Evolutionary conservation across 176 grass and related monocot genomes (phyloP), one percentile per base, ranked within the genome.

Genomic region (Carex pumila): DNA sequence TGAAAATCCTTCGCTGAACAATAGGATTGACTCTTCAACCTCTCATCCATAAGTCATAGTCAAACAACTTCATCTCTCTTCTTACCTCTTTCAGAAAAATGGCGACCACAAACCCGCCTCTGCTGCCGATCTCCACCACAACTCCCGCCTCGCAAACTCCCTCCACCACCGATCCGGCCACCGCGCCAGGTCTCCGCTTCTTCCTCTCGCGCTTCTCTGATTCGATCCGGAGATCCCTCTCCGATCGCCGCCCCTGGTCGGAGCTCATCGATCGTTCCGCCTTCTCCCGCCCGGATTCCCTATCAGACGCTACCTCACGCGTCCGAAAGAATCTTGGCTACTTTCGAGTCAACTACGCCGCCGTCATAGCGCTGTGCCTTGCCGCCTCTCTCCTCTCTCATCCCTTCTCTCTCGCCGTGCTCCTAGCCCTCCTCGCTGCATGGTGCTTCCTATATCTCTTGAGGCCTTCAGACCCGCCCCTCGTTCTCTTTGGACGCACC

Each of bases 281-380:
- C 57, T 92, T 99, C 79, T 89, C 93, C 70, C 84, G 90, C 5
- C 90, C 90, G 3, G 91, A 94, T 12, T 92, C 91, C n/a, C 65
- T 99, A 77, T 84, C 96, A 32, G 93, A 99, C 69, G 93, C 93
- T 83, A 80, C 93, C 65, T 93, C 93, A 5, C 86, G 96, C 64
- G 86, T 99, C 72, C 91, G 91, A 63, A 94, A 92, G 83, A 99
- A 99, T 83, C 78, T 95, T 11, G 75, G 79, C 58, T 99, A 99
- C 83, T 99, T 99, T 85, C 93, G 96, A 79, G 88, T 99, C 80
- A 95, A 99, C 91, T 99, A 99, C 88, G 88, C 93, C 77, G 87
- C 96, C 75, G 56, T 99, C 29, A 86, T 95, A 63, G 91, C 91
- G 41, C 49, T 86, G 50, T 72, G 87, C 60, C 93, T 99, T 77